phyloP scores from a whole-genome alignment of 495 filamentous ascomycete species.

The Aspergillus saccharolyticus region DNA sequence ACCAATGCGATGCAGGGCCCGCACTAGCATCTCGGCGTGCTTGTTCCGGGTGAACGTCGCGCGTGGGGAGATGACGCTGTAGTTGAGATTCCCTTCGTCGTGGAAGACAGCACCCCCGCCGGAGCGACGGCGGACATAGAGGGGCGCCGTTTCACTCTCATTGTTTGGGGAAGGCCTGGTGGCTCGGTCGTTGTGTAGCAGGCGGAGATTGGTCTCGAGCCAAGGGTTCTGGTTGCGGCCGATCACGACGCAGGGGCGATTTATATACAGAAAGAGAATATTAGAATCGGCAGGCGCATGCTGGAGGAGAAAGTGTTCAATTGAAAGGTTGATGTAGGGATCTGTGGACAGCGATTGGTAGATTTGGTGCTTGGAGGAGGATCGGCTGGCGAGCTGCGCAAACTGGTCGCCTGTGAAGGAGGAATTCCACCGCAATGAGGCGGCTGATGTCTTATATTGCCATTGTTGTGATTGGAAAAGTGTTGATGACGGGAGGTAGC shows the following conservation, averaged over 20 bases:
- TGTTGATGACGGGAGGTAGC: neutral
- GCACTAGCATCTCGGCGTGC: conserved; percentile 86
- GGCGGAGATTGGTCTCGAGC: conserved; percentile 75
- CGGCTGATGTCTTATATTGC: neutral
- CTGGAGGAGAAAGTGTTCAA: conserved; percentile 85
- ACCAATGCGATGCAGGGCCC: conserved; percentile 55
- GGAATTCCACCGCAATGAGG: conserved; percentile 26
- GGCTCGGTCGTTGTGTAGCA: conserved; percentile 41
- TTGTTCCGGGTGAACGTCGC: conserved; percentile 71
- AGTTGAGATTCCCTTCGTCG: conserved; percentile 89
- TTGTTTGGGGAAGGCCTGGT: conserved; percentile 2
- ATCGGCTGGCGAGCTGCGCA: conserved; percentile 38
- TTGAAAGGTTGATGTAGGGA: conserved; percentile 91
- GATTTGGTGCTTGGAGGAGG: conserved; percentile 54
- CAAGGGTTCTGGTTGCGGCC: conserved; percentile 98
- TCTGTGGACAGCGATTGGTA: conserved; percentile 70
- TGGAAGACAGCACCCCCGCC: conserved; percentile 94
- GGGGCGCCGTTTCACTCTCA: conserved; percentile 33
- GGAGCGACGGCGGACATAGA: conserved; percentile 73
- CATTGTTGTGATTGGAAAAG: neutral
- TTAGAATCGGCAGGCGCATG: conserved; percentile 63
- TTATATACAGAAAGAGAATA: conserved; percentile 82
- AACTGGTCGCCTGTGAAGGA: conserved; percentile 35
- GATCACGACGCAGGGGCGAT: conserved; percentile 79
- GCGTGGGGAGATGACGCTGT: conserved; percentile 78